Evolutionary conservation across 208 protist genomes (phyloP).

Genomic region (Leishmania braziliensis): DNA sequence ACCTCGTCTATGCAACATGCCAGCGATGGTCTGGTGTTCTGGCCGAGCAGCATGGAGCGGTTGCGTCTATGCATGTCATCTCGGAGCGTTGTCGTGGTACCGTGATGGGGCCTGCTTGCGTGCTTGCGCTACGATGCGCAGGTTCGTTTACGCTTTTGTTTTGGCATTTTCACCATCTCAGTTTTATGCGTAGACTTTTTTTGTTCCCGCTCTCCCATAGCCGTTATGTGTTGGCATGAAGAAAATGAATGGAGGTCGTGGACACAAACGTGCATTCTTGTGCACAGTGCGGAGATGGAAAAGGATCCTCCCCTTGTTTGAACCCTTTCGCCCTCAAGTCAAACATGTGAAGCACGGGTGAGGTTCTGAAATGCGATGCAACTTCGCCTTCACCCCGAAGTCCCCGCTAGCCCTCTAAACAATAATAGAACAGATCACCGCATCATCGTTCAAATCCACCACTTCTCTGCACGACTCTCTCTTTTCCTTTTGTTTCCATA

Average conservation of each 20-base stretch:
- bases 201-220: not conserved
- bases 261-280: not conserved
- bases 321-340: not conserved
- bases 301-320: not conserved
- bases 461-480: not conserved
- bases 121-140: not conserved
- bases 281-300: not conserved
- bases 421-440: not conserved
- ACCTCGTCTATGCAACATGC: constrained; percentile 11
- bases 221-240: not conserved
- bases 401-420: not conserved
- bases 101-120: not conserved
- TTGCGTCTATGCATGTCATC: constrained; percentile 9
- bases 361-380: not conserved
- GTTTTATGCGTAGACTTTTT: not conserved
- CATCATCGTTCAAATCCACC: not conserved
- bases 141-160: not conserved
- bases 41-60: constrained; percentile 43
- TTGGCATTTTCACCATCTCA: not conserved
- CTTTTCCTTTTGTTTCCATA: not conserved
- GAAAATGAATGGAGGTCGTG: not conserved
- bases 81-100: constrained; percentile 29
- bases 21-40: constrained; percentile 21
- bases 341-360: not conserved
- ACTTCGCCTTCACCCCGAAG: not conserved